Evolutionary conservation across 495 filamentous ascomycete species (phyloP), one percentile per base, ranked within the genome.

Genomic region (Pseudomonodictys pantanalensis): DNA sequence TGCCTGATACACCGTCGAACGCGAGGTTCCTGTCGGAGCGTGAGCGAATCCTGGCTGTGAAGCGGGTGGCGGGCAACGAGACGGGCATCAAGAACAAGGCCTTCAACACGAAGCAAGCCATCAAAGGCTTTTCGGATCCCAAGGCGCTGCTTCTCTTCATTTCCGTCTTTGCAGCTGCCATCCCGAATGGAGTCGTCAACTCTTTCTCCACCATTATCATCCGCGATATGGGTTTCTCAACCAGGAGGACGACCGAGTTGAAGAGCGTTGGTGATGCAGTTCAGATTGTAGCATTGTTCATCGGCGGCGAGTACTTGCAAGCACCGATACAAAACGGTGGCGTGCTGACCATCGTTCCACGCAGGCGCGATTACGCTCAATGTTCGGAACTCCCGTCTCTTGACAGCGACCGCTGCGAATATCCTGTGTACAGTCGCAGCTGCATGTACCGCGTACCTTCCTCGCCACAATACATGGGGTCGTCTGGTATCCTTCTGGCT

Each of bases 131-230:
- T 17, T 46, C 2, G 5, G 57, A 60, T 46, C 49, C 50, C 2
- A 56, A 56, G 20, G 41, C 43, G 3, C 7, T 45, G 11, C 26
- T 56, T 2, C 23, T 47, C 17, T 53, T 53, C 35, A 43, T 18
- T 17, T 22, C 11, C 23, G 50, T 53, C 30, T 53, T 53, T 24
- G 50, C 50, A n/a, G 50, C 50, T 15, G 53, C 53, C 7, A 56
- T 56, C 8, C 53, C 53, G 17, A 48, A 45, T 26, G 65, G 65
- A 6, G 66, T 66, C 1, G 53, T 68, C 2, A 68, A 67, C 24
- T 67, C 66, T 18, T 68, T 67, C 64, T 63, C 58, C 2, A 68
- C 64, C 4, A 50, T 68, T 17, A 67, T 68, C 22, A 68, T 68
- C 11, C 43, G 50, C n/a, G 64, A 66, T 33, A 22, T 66, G 22